A percentile compares a stretch with the other conserved stretches of the same genome.
Evolutionary conservation across 2,329 filamentous ascomycete species (phyloP).

Genomic region (Xylariomycetidae sp.): DNA sequence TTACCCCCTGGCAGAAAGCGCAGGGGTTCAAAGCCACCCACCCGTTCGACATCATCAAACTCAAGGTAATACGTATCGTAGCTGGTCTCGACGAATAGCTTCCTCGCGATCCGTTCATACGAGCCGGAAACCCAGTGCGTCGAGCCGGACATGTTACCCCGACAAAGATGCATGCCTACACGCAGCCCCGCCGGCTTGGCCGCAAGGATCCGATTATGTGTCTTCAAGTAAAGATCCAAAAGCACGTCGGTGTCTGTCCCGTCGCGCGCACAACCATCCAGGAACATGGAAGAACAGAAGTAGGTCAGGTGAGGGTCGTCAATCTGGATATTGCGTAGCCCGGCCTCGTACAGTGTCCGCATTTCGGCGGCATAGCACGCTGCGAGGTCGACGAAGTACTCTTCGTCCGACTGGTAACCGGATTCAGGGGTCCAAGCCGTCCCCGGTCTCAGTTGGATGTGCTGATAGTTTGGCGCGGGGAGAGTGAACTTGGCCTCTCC

Average conservation of each 20-base stretch:
- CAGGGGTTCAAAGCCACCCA: slow-evolving; percentile 46
- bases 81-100: slow-evolving; percentile 43
- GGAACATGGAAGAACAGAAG: slow-evolving; percentile 54
- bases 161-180: slow-evolving; percentile 60
- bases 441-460: slow-evolving; percentile 54
- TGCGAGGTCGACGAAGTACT: slow-evolving; percentile 51
- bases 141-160: slow-evolving; percentile 40
- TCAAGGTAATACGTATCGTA: slow-evolving; percentile 50
- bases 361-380: slow-evolving; percentile 48
- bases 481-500: slow-evolving; percentile 60
- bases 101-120: slow-evolving; percentile 46
- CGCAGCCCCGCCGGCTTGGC: slow-evolving; percentile 53
- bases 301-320: slow-evolving; percentile 53
- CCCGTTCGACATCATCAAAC: slow-evolving; percentile 44
- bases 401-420: slow-evolving; percentile 44
- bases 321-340: slow-evolving; percentile 49
- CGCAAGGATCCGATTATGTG: slow-evolving; percentile 56
- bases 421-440: slow-evolving; percentile 41
- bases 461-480: slow-evolving; percentile 59
- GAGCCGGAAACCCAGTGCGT: slow-evolving; percentile 47
- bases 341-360: slow-evolving; percentile 46
- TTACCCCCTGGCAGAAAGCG: slow-evolving; percentile 42
- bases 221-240: slow-evolving; percentile 56
- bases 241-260: slow-evolving; percentile 46
- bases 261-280: slow-evolving; percentile 51